These are phyloP conservation scores for Obelidium mucronatum DNA, from an alignment of 192 early-diverging fungal species.

Conservation along the genomic window DNA sequence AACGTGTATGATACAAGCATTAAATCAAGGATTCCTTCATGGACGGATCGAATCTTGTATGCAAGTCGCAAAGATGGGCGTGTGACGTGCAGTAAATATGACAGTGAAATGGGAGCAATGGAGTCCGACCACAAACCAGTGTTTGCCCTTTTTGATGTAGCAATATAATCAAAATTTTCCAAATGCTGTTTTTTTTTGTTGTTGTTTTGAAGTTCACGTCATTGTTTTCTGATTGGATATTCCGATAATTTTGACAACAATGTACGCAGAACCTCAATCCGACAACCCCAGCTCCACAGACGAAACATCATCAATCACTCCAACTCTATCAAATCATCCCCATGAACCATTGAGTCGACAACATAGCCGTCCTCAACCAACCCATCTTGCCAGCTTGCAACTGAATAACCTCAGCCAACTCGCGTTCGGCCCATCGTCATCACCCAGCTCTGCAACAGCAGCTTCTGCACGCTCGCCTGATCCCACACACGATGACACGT, in stretches of 20 bases:
- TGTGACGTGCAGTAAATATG: conserved; percentile 4
- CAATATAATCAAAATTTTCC: neutral
- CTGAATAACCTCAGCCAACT: neutral
- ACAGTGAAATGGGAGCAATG: neutral
- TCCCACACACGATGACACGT: conserved; percentile 23
- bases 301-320: too few relatives aligned
- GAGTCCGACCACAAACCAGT: conserved; percentile 42
- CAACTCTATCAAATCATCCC: too few relatives aligned
- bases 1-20: conserved; percentile 89
- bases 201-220: neutral
- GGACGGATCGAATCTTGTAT: conserved; percentile 88
- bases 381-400: too few relatives aligned
- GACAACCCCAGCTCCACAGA: too few relatives aligned
- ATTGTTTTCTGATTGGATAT: too few relatives aligned
- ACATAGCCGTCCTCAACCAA: too few relatives aligned
- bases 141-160: conserved; percentile 26
- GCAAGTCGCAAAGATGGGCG: neutral
- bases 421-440: too few relatives aligned
- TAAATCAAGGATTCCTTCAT: conserved; percentile 91
- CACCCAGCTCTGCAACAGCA: neutral
- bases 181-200: neutral
- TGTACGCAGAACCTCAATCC: too few relatives aligned
- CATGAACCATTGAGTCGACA: too few relatives aligned
- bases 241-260: too few relatives aligned
- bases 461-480: neutral